A percentile compares a stretch with the other conserved stretches of the same genome.
Evolutionary conservation across 2,329 filamentous ascomycete genomes (phyloP).

Genomic region (Botrytis elliptica): DNA sequence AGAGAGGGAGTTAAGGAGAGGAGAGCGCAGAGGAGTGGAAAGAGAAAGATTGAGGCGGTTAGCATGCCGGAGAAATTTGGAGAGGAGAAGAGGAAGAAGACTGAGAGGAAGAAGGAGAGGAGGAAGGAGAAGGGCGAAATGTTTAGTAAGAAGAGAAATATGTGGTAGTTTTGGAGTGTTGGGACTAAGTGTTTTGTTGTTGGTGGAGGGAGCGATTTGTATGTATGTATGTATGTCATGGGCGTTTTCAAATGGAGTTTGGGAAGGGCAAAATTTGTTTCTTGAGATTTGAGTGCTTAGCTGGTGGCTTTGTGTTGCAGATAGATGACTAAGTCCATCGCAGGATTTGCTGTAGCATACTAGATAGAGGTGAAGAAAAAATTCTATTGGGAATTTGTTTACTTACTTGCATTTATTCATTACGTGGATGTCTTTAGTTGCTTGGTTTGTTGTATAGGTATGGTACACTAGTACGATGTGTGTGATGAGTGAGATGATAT

Average conservation of each 20-base stretch:
- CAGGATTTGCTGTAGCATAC: not conserved
- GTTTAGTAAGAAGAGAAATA: slow-evolving; percentile 50
- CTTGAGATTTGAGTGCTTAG: no score
- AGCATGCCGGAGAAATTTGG: slow-evolving; percentile 76
- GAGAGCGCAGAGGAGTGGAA: slow-evolving; percentile 72
- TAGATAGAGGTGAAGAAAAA: no score
- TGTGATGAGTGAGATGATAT: no score
- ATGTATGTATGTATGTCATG: not conserved
- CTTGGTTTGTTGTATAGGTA: no score
- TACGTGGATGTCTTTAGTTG: no score
- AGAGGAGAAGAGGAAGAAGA: slow-evolving; percentile 76
- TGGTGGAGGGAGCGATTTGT: no score
- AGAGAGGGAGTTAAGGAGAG: slow-evolving; percentile 69
- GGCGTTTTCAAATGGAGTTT: not conserved
- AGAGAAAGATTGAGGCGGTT: slow-evolving; percentile 87
- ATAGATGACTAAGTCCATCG: no score
- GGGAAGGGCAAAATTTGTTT: not conserved
- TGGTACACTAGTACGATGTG: no score
- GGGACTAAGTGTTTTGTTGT: no score
- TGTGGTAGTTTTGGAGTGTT: slow-evolving; percentile 25
- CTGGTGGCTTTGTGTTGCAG: no score
- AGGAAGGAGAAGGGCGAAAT: slow-evolving; percentile 76
- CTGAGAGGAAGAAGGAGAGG: slow-evolving; percentile 79
- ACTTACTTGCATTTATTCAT: no score
- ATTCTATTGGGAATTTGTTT: no score